Base-by-base conservation (phyloP, 2,329 filamentous ascomycete species). In the Niveomyces coronatus region DNA sequence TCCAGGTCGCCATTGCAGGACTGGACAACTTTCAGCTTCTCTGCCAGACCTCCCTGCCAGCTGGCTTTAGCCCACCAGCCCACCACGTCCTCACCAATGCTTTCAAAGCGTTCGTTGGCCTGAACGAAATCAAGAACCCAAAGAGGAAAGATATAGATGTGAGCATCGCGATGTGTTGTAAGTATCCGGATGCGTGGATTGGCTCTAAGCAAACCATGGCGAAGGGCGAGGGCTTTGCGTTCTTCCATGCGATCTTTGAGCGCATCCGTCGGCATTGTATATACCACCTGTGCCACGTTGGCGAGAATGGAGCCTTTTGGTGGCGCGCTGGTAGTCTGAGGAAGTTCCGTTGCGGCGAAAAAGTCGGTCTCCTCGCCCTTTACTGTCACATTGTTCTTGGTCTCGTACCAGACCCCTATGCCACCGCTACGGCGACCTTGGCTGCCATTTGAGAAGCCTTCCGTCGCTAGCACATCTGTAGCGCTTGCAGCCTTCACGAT, bases 361-460 rank as follows among this genome's bases (percentile, higher is more conserved):
- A 95, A 95, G 53, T 96, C 89, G 2, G 86, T 91, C 57, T 94
- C 87, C 57, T 95, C 86, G 31, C 82, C 82, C 62, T 95, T 96
- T 45, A 89, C 73, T 24, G 78, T 76, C 5, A 76, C 78, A 44
- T 82, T 81, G 2, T 65, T 61, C 54, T 85, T 85, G 2, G 87
- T 94, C 52, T 89, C 77, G 58, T 95, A 96, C 79, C 84, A 96
- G 2, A 98, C 83, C 5, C 83, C 82, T 26, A 96, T 65, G 2
- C 86, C 91, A 29, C 88, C 87, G 58, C 82, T 82, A 44, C 76
- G 70, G 18, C 53, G 52, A 36, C 53, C 54, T 30, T 56, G 55
- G 11, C 55, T 49, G 3, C 55, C 60, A 7, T 62, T 61, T n/a
- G 60, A 55, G 13, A 63, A 57, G 14, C 51, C 52, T 4, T 49